phyloP scores from a whole-genome alignment of 192 early-diverging fungal species.

The Gonapodya prolifera region DNA sequence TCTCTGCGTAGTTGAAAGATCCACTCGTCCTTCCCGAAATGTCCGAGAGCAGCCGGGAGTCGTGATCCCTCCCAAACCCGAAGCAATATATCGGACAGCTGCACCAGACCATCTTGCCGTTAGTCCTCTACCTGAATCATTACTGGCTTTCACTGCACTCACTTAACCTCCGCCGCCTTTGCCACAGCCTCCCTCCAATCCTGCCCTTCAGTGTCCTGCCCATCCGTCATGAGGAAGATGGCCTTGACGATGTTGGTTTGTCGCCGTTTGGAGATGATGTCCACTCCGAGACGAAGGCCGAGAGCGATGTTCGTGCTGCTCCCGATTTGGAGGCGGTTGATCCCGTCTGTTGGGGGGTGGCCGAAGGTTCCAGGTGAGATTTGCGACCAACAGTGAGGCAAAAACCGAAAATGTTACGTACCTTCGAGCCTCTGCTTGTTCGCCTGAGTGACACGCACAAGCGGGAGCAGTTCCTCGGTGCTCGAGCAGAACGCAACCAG shows the following conservation, averaged over 20 bases:
- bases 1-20: background rate
- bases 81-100: background rate
- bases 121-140: too few species aligned
- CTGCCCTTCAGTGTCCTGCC: conserved; percentile 1
- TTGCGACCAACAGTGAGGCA: too few species aligned
- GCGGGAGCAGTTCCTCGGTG: background rate
- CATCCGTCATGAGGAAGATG: background rate
- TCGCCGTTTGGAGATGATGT: background rate
- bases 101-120: too few species aligned
- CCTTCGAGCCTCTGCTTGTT: background rate
- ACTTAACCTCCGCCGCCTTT: background rate
- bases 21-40: background rate
- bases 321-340: background rate
- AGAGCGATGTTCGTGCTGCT: background rate
- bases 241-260: background rate
- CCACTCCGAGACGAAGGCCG: background rate
- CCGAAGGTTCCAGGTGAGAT: too few species aligned
- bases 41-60: background rate
- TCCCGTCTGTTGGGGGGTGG: background rate
- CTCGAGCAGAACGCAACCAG: background rate
- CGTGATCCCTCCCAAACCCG: background rate
- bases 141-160: too few species aligned
- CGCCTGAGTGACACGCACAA: background rate
- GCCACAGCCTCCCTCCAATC: background rate
- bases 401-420: background rate